Evolutionary conservation across 176 grass and related monocot genomes (phyloP).

Genomic region (Carex parvula): DNA sequence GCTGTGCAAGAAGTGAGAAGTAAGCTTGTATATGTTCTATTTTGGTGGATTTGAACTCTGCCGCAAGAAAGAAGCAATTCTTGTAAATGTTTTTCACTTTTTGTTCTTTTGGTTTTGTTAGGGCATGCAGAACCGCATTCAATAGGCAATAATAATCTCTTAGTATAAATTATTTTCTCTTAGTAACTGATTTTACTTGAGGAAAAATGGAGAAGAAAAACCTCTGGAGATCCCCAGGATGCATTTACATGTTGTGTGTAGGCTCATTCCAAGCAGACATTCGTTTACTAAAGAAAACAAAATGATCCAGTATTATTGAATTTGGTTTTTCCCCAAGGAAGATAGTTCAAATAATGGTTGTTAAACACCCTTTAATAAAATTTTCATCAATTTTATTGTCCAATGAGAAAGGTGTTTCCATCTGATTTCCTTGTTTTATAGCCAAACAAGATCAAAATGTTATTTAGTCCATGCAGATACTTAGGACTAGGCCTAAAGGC

Average conservation of each 20-base stretch:
- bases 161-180: neutral
- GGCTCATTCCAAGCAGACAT: neutral
- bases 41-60: neutral
- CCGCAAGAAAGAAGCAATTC: neutral
- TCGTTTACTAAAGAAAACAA: neutral
- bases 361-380: neutral
- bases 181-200: neutral
- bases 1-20: neutral
- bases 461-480: neutral
- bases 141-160: neutral
- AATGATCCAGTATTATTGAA: neutral
- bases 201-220: neutral
- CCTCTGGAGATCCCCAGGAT: neutral
- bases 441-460: neutral
- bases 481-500: neutral
- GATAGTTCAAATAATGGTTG: neutral
- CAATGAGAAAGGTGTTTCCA: neutral
- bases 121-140: neutral
- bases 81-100: neutral
- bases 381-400: neutral
- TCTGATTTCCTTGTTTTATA: neutral
- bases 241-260: neutral
- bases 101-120: neutral
- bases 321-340: neutral
- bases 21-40: slow-evolving; percentile 7